Conservation (phyloP, 352 stramenopile genomes). For the Pythium phragmiticola region DNA sequence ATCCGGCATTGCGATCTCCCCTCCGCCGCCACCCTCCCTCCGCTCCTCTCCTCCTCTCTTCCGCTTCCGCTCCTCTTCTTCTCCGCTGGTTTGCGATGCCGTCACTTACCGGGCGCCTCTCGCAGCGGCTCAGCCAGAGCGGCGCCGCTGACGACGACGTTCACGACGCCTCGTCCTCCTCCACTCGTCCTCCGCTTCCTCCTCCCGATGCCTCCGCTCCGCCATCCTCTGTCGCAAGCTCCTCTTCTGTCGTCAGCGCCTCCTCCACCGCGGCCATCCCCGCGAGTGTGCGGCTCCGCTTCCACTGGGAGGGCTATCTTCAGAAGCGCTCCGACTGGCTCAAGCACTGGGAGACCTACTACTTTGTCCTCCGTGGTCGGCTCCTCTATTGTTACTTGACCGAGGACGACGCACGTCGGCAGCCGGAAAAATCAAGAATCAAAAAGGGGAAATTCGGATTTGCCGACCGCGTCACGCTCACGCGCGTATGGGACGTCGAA, state of each 20-base stretch:
- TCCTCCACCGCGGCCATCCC: slow-evolving; percentile 30
- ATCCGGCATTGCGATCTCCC: not conserved
- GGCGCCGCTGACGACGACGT: slow-evolving; percentile 5
- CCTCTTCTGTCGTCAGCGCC: slow-evolving; percentile 26
- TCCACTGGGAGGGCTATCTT: slow-evolving; percentile 85
- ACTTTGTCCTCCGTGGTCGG: slow-evolving; percentile 72
- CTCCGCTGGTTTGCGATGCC: slow-evolving; percentile 10
- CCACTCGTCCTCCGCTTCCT: slow-evolving; percentile 1
- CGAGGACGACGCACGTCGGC: slow-evolving; percentile 70
- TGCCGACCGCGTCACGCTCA: slow-evolving; percentile 71
- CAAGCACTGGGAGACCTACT: slow-evolving; percentile 90
- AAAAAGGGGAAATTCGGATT: slow-evolving; percentile 89
- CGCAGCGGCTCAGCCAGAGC: slow-evolving; percentile 12
- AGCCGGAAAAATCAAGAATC: slow-evolving; percentile 86
- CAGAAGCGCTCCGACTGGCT: slow-evolving; percentile 89
- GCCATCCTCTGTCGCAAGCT: slow-evolving; percentile 8
- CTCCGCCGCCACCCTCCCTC: not conserved
- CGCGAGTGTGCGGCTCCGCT: slow-evolving; percentile 45
- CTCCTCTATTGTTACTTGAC: slow-evolving; percentile 83
- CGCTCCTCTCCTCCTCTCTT: not conserved
- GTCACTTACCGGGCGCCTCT: slow-evolving; percentile 10
- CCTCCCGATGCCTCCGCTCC: not conserved
- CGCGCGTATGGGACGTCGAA: slow-evolving; percentile 73
- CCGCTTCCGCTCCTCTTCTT: not conserved
- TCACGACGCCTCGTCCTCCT: not conserved